Evolutionary conservation across 306 rosid genomes (phyloP).

Genomic region (Acacia acuminata): DNA sequence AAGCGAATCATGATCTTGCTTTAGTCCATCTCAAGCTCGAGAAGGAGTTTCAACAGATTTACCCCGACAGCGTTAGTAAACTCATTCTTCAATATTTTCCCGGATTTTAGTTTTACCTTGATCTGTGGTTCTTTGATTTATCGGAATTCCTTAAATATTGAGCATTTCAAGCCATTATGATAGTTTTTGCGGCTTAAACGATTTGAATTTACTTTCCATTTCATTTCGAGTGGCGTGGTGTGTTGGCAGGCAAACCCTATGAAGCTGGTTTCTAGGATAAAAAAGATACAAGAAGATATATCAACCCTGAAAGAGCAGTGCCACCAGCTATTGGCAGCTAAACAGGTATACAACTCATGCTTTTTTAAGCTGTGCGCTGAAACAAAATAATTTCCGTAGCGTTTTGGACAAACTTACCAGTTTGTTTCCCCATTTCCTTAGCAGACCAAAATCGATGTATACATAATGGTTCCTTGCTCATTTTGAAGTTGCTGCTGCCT

Average conservation of each 20-base stretch:
- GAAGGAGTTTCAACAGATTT: slow-evolving; percentile 72
- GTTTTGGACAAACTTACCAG: neutral
- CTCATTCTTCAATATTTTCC: neutral
- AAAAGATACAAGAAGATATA: slow-evolving; percentile 74
- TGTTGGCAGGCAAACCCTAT: slow-evolving; percentile 72
- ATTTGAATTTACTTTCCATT: neutral
- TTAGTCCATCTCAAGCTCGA: slow-evolving; percentile 60
- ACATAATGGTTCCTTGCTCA: neutral
- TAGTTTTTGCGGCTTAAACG: neutral
- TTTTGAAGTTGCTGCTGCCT: slow-evolving; percentile 25
- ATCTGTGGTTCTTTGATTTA: neutral
- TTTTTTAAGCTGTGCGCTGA: neutral
- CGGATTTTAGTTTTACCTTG: neutral
- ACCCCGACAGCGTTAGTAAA: slow-evolving; percentile 67
- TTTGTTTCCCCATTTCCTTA: neutral
- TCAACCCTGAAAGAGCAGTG: slow-evolving; percentile 72
- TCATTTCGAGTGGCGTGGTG: neutral
- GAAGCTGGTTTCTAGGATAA: slow-evolving; percentile 78
- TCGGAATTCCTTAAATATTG: neutral
- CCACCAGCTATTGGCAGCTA: slow-evolving; percentile 77
- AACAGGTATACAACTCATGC: slow-evolving; percentile 53
- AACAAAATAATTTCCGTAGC: slow-evolving; percentile 15
- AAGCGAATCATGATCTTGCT: slow-evolving; percentile 80
- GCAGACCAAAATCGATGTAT: neutral
- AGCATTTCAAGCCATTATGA: neutral